Conservation (phyloP, 768 basidiomycete species). For the Tulasnella sp. region DNA sequence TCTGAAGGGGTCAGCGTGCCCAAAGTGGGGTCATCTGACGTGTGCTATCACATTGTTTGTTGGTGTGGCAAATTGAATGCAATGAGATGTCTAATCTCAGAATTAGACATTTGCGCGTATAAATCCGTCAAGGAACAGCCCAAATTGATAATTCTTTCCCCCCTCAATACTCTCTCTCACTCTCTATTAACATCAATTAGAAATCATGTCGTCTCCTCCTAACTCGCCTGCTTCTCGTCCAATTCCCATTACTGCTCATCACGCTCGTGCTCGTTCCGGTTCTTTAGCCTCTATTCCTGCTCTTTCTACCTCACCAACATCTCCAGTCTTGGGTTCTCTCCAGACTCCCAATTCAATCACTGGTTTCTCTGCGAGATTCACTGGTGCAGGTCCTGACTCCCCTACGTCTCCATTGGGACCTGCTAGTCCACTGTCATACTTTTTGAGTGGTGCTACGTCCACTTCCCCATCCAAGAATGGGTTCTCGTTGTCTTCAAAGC, state of each 20-base stretch:
- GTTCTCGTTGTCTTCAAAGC: neutral
- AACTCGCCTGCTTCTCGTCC: constrained; percentile 4
- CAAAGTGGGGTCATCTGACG: no score
- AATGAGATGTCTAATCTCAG: no score
- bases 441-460: constrained; percentile 8
- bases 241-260: constrained; percentile 3
- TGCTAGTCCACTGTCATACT: constrained; percentile 13
- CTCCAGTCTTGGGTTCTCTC: neutral
- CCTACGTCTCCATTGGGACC: constrained; percentile 12
- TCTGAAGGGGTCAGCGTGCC: no score
- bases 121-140: no score
- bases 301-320: constrained; percentile 13
- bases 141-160: no score
- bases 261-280: neutral
- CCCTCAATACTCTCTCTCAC: no score
- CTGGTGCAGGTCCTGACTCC: constrained; percentile 1
- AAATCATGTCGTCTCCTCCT: no score
- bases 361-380: neutral
- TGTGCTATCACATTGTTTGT: no score
- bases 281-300: constrained; percentile 9
- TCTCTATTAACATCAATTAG: no score
- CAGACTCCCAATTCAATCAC: constrained; percentile 9
- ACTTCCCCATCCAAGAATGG: neutral
- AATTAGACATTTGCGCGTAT: no score
- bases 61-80: no score